phyloP scores from a whole-genome alignment of 2,329 filamentous ascomycete species.

The Grosmannia serpens region DNA sequence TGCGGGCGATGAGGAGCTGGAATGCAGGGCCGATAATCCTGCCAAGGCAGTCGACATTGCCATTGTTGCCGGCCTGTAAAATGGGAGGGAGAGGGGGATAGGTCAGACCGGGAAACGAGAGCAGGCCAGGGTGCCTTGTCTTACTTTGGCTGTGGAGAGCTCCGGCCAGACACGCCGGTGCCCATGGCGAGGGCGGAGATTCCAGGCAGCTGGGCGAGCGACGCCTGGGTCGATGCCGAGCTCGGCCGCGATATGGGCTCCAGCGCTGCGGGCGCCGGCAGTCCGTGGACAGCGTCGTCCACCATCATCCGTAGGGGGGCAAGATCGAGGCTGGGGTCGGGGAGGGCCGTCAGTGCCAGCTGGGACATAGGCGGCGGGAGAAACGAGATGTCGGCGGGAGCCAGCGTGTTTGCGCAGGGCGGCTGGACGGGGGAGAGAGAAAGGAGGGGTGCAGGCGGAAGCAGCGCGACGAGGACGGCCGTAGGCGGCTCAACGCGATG shows the following conservation, averaged over 20 bases:
- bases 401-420: slow-evolving; percentile 1
- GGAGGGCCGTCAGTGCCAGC: background rate
- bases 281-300: slow-evolving; percentile 29
- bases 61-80: background rate
- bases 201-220: slow-evolving; percentile 33
- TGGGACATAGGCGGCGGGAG: background rate
- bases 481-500: background rate
- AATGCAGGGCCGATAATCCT: background rate
- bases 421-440: background rate
- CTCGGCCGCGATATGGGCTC: slow-evolving; percentile 39
- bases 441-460: no score
- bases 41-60: background rate
- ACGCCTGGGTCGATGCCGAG: slow-evolving; percentile 35
- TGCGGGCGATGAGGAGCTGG: background rate
- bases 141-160: slow-evolving; percentile 36
- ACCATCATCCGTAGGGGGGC: slow-evolving; percentile 4
- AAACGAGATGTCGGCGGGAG: background rate
- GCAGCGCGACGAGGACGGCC: background rate
- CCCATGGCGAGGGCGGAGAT: slow-evolving; percentile 33
- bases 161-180: slow-evolving; percentile 21
- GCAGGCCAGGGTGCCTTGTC: slow-evolving; percentile 11
- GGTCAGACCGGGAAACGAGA: background rate
- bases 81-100: background rate
- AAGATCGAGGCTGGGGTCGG: slow-evolving; percentile 1
- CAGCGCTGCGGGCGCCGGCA: slow-evolving; percentile 23